Percentiles rank a stretch among this genome's conserved stretches.
phyloP scores from a whole-genome alignment of 1,284 basidiomycete genomes.

The Fereydounia khargensis region DNA sequence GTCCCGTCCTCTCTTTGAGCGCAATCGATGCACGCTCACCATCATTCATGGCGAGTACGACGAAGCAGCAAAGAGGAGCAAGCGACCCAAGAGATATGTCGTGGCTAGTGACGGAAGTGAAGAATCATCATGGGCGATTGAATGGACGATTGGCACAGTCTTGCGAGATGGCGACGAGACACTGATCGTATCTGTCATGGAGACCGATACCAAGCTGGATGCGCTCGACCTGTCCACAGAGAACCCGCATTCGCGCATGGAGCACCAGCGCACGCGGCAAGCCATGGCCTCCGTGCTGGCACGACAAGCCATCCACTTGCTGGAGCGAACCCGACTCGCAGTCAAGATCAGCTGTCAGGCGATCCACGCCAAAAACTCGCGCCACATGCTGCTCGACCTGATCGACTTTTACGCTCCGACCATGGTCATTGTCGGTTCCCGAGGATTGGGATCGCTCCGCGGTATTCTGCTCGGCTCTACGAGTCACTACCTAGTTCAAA shows the following conservation, averaged over 20 bases:
- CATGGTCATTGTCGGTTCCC: slow-evolving; percentile 91
- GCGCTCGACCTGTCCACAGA: slow-evolving; percentile 58
- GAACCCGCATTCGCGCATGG: slow-evolving; percentile 73
- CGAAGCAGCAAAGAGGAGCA: slow-evolving; percentile 58
- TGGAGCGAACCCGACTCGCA: slow-evolving; percentile 84
- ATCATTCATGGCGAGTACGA: slow-evolving; percentile 66
- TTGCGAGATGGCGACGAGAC: slow-evolving; percentile 79
- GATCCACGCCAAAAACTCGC: slow-evolving; percentile 82
- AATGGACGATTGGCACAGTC: slow-evolving; percentile 83
- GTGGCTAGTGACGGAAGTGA: slow-evolving; percentile 91
- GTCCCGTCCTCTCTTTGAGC: slow-evolving; percentile 73
- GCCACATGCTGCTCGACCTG: slow-evolving; percentile 85
- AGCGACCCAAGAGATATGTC: slow-evolving; percentile 72
- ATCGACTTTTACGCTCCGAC: slow-evolving; percentile 86
- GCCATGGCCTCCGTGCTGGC: slow-evolving; percentile 76
- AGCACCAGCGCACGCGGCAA: slow-evolving; percentile 90
- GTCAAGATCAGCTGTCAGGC: slow-evolving; percentile 88
- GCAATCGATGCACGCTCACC: slow-evolving; percentile 87
- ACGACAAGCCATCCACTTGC: slow-evolving; percentile 79
- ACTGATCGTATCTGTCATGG: slow-evolving; percentile 73
- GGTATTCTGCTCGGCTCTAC: slow-evolving; percentile 95
- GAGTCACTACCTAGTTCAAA: slow-evolving; percentile 93
- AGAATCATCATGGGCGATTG: slow-evolving; percentile 49
- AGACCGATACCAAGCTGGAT: slow-evolving; percentile 75
- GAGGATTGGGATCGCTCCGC: slow-evolving; percentile 83